These are phyloP conservation scores for Myriosclerotinia scirpicola DNA, from an alignment of 2,329 filamentous ascomycete genomes.

Conservation along the genomic window DNA sequence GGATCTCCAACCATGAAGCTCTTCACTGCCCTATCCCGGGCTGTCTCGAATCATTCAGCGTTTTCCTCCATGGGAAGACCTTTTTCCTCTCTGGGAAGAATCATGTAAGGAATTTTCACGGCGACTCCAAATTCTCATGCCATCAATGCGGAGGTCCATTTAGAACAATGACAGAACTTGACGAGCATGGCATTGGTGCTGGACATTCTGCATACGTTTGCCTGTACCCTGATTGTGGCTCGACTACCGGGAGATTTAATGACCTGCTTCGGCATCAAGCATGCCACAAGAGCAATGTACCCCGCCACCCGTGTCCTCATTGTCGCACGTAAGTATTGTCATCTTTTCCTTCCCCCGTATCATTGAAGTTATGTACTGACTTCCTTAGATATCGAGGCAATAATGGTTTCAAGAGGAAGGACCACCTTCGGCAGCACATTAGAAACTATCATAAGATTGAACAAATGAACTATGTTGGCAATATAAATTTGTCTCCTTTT, in stretches of 20 bases:
- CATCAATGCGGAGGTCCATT: neutral
- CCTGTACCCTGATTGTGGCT: conserved; percentile 7
- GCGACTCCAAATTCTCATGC: neutral
- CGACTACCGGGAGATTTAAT: neutral
- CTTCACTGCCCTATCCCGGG: neutral
- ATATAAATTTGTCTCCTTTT: neutral
- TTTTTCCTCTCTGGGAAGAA: accelerated
- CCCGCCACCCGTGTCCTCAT: conserved; percentile 18
- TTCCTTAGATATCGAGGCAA: neutral
- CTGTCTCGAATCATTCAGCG: neutral
- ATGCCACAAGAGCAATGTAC: conserved; percentile 3
- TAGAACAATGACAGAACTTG: accelerated
- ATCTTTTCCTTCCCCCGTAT: accelerated
- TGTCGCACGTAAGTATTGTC: conserved; percentile 9
- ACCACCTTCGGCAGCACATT: conserved; percentile 5
- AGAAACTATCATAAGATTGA: conserved; percentile 6
- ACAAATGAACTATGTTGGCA: neutral
- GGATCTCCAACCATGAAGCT: neutral
- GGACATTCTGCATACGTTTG: neutral
- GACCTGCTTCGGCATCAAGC: conserved; percentile 18
- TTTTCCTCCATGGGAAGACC: accelerated
- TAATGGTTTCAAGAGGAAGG: conserved; percentile 16
- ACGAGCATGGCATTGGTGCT: accelerated
- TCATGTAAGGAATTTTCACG: neutral
- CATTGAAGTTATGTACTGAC: neutral